Conservation (phyloP, 768 basidiomycete species). For the Russula sp. region DNA sequence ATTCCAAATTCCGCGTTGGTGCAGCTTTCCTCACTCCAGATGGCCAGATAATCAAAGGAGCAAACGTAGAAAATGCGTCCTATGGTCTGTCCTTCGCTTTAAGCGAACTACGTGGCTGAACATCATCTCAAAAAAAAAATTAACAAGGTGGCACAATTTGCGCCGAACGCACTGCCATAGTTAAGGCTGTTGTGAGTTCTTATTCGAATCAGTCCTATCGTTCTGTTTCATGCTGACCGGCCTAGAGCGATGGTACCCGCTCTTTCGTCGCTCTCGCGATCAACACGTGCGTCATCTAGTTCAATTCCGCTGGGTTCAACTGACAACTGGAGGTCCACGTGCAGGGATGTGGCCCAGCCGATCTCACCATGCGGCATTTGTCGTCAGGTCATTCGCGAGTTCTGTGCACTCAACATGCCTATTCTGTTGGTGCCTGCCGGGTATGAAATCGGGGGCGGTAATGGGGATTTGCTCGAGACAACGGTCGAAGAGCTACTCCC, state of each 20-base stretch:
- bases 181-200: slow-evolving; percentile 81
- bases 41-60: slow-evolving; percentile 73
- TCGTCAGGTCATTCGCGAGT: slow-evolving; percentile 85
- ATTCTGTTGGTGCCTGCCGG: slow-evolving; percentile 64
- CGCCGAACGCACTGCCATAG: slow-evolving; percentile 89
- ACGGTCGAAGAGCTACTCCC: slow-evolving; percentile 20
- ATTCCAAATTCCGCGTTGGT: slow-evolving; percentile 91
- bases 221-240: neutral
- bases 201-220: neutral
- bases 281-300: slow-evolving; percentile 50
- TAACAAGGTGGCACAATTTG: slow-evolving; percentile 82
- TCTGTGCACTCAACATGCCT: slow-evolving; percentile 70
- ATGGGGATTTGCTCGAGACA: slow-evolving; percentile 12
- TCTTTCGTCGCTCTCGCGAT: slow-evolving; percentile 74
- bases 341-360: slow-evolving; percentile 59
- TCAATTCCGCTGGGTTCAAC: neutral
- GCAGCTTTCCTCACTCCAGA: slow-evolving; percentile 72
- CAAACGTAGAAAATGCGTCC: slow-evolving; percentile 92
- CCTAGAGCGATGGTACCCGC: slow-evolving; percentile 71
- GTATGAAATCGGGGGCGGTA: slow-evolving; percentile 32
- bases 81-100: slow-evolving; percentile 52
- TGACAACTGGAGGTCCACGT: neutral
- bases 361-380: slow-evolving; percentile 92
- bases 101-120: neutral
- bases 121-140: neutral